Base-by-base conservation (phyloP, 805 yeast species). In the Cyberlindnera mississippiensis region DNA sequence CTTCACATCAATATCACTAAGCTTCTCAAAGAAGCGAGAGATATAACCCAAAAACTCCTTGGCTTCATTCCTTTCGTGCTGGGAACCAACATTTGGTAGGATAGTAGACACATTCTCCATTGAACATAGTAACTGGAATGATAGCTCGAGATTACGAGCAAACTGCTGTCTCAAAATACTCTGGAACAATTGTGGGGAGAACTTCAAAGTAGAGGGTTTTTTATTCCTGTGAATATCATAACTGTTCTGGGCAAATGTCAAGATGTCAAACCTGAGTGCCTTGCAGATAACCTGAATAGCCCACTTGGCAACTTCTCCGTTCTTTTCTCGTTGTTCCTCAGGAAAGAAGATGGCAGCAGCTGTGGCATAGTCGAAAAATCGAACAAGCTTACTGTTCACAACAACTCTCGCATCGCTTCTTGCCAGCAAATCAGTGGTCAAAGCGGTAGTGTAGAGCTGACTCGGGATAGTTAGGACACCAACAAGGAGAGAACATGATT, bases 341-440 rank as follows among this genome's bases (percentile, higher is more conserved):
- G 45, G 71, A 58, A 35, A 57, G 44, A 38, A 68, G 42, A 45
- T 65, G 44, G 45, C 68, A 43, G 32, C 52, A 36, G 51, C 44
- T 6, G 58, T 53, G 7, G 53, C 43, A 56, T 55, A 41, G 58
- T 64, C 53, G 57, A 57, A 46, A 56, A 63, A 56, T 49, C 66
- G 33, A 42, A 57, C 41, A 52, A 53, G 20, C 53, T 72, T 61
- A 39, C 65, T 56, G 55, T 73, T 68, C 36, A 68, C 59, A 33
- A 67, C 63, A 0, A 70, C 69, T 52, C 82, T 63, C 3, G 76
- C 66, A 50, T 77, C 82, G 39, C 77, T 65, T 51, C 70, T 68
- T 4, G 69, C 62, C 16, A 74, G 56, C 9, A 76, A 49, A 9
- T 68, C 64, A 4, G 68, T 61, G 40, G 60, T 62, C 35, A 68